Base-by-base conservation (phyloP, 1,284 basidiomycete genomes). In the Sporisorium sorghi region DNA sequence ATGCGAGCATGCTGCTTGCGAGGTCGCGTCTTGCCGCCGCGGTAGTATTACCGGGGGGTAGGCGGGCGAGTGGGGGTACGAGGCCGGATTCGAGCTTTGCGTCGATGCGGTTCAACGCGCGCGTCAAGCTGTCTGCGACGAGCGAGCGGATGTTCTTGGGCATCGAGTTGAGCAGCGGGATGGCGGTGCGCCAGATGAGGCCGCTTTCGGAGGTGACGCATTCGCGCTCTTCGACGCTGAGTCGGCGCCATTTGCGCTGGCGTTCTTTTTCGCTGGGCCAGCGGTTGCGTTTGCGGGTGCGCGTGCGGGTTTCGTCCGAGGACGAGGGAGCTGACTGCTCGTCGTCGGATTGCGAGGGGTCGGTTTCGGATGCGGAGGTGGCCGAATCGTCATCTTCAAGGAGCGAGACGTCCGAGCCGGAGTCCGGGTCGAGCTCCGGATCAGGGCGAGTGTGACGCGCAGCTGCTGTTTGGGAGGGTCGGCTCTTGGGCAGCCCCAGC, bases 191-290 rank as follows among this genome's bases (percentile, higher is more conserved):
- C 76, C 76, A 77, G n/a, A 77, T 64, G 39, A 77, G 30, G 23
- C 76, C 76, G n/a, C 68, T 73, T 52, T 77, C 72, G 3, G 70
- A 66, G 1, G 66, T 74, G 19, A 77, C 58, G 26, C 64, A 68
- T 49, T 77, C 76, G 14, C 76, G 57, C 44, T 77, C 76, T 26
- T 75, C 64, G 0, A 69, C 43, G 39, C 57, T 72, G 11, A 77
- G 42, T 6, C 64, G 39, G n/a, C 76, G 60, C 76, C 76, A 75
- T 43, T 69, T 75, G 15, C 56, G 53, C 52, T 69, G 23, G 9
- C 71, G 40, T 43, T 75, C 59, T 12, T 24, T 48, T 47, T 61
- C 58, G 43, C 52, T 63, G 4, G 76, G 76, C 75, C 70, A 65
- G 7, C 55, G 43, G 51, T 69, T 71, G 5, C 58, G 52, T 42